Percentiles rank a stretch among this genome's conserved stretches.
phyloP scores from a whole-genome alignment of 164 flowering plant genomes.

The Platanus orientalis region DNA sequence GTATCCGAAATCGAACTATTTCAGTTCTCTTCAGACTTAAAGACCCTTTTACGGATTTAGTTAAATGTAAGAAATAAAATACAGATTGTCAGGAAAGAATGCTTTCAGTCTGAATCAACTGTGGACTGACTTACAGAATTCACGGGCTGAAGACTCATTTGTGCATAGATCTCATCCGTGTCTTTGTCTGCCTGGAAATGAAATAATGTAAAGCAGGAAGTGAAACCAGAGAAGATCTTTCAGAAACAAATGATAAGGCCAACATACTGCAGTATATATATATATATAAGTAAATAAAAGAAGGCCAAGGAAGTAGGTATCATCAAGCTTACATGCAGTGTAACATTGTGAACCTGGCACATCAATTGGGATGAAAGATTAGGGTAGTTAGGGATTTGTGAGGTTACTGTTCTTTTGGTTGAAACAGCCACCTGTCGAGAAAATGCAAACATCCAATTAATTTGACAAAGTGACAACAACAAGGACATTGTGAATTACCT shows the following conservation, averaged over 20 bases:
- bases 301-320: background rate
- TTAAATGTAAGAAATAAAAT: background rate
- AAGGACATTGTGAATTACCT: background rate
- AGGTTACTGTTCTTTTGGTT: slow-evolving; percentile 69
- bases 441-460: background rate
- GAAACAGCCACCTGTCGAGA: slow-evolving; percentile 85
- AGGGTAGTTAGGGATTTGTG: slow-evolving; percentile 90
- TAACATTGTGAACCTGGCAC: slow-evolving; percentile 95
- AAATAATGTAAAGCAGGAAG: slow-evolving; percentile 1
- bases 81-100: background rate
- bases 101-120: background rate
- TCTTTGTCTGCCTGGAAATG: slow-evolving; percentile 81
- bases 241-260: background rate
- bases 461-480: background rate
- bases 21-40: background rate
- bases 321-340: slow-evolving; percentile 71
- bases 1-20: background rate
- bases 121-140: slow-evolving; percentile 58
- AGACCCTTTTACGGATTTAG: too few relatives aligned
- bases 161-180: slow-evolving; percentile 95
- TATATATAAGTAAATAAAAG: background rate
- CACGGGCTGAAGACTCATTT: slow-evolving; percentile 97
- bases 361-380: slow-evolving; percentile 80
- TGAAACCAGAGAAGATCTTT: background rate
- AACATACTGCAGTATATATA: background rate